phyloP scores from a whole-genome alignment of 805 yeast genomes.

The Candida parachauliodes region DNA sequence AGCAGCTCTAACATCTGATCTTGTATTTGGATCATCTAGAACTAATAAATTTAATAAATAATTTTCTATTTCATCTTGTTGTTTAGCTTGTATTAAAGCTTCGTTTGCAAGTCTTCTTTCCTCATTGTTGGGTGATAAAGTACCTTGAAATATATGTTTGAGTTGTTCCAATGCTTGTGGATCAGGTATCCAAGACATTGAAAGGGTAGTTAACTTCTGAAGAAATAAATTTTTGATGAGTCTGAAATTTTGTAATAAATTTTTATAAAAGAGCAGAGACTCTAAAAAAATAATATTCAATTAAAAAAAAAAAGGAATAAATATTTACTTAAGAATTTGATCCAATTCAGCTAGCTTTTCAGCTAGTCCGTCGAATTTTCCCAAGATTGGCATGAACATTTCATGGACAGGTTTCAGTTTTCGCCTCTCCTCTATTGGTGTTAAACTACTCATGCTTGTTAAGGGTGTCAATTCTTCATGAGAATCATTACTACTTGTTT shows the following conservation, averaged over 20 bases:
- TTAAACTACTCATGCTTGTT: conserved; percentile 32
- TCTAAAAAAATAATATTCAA: background rate
- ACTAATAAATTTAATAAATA: conserved; percentile 72
- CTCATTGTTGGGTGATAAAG: conserved; percentile 55
- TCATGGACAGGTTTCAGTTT: conserved; percentile 42
- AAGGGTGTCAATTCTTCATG: conserved; percentile 26
- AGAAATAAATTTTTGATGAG: conserved; percentile 2
- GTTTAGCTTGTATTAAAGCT: conserved; percentile 65
- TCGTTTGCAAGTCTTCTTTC: conserved; percentile 67
- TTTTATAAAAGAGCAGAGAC: too few species aligned
- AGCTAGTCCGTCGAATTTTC: conserved; percentile 43
- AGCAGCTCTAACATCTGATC: conserved; percentile 70
- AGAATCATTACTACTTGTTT: background rate
- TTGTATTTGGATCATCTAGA: conserved; percentile 38
- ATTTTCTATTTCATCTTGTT: conserved; percentile 75
- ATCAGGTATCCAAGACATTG: conserved; percentile 68
- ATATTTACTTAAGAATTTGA: conserved; percentile 14
- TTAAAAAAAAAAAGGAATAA: background rate
- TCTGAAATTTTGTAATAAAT: background rate
- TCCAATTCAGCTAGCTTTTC: conserved; percentile 39
- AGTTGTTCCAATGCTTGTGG: conserved; percentile 60
- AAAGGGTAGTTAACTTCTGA: background rate
- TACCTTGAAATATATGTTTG: conserved; percentile 62
- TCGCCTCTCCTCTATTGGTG: conserved; percentile 17
- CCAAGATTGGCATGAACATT: conserved; percentile 56